phyloP scores from a whole-genome alignment of 345 rosid species.

The Clausena lansium region DNA sequence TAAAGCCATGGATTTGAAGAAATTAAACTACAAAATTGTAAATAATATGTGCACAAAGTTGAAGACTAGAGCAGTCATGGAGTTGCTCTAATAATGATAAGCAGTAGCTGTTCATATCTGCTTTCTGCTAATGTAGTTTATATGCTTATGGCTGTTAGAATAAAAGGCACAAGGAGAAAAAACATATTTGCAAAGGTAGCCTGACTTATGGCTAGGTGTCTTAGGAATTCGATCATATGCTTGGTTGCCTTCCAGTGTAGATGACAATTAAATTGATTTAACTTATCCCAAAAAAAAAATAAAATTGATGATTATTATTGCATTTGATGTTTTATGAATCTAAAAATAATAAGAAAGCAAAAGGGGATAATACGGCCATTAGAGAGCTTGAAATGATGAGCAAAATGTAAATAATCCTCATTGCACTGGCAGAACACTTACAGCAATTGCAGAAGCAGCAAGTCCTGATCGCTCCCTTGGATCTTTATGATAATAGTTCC shows the following conservation, averaged over 20 bases:
- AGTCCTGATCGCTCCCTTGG: slow-evolving; percentile 96
- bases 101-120: not conserved
- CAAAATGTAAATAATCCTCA: slow-evolving; percentile 8
- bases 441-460: slow-evolving; percentile 91
- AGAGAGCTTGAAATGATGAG: not conserved
- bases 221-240: not conserved
- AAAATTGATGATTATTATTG: not conserved
- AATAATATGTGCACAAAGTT: not conserved
- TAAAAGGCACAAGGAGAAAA: not conserved
- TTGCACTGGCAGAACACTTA: slow-evolving; percentile 47
- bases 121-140: not conserved
- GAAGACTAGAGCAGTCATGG: not conserved
- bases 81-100: not conserved
- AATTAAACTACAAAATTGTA: not conserved
- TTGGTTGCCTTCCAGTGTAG: not conserved
- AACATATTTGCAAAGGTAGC: not conserved
- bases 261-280: not conserved
- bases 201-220: not conserved
- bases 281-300: not conserved
- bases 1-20: not conserved
- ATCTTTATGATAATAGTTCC: slow-evolving; percentile 81
- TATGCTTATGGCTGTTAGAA: not conserved
- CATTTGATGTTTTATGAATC: not conserved
- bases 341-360: not conserved
- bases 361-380: not conserved